Evolutionary conservation across 768 basidiomycete genomes (phyloP).

Genomic region (Russula ochroleuca): DNA sequence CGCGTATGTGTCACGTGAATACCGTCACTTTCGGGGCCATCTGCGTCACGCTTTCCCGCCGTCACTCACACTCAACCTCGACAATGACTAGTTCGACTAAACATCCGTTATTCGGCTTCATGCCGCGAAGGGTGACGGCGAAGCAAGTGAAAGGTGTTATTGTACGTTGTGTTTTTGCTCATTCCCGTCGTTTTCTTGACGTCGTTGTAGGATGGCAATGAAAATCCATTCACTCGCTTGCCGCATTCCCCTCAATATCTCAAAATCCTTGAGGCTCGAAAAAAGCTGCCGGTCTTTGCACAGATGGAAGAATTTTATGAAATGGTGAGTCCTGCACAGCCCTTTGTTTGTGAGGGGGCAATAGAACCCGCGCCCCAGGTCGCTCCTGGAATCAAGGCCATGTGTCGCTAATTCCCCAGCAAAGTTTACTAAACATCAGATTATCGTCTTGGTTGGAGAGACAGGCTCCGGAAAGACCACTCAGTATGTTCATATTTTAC

Average conservation of each 20-base stretch:
- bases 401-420: slow-evolving; percentile 32
- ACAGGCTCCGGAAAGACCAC: slow-evolving; percentile 96
- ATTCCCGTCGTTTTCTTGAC: background rate
- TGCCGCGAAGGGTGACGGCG: slow-evolving; percentile 42
- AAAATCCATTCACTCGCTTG: slow-evolving; percentile 85
- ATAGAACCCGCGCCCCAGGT: slow-evolving; percentile 32
- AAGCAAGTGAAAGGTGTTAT: slow-evolving; percentile 41
- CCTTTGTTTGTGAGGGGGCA: slow-evolving; percentile 30
- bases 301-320: slow-evolving; percentile 93
- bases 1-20: slow-evolving; percentile 10
- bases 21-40: background rate
- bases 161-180: slow-evolving; percentile 32
- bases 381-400: slow-evolving; percentile 26
- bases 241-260: slow-evolving; percentile 76
- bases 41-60: background rate
- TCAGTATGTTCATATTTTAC: slow-evolving; percentile 52
- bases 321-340: slow-evolving; percentile 54
- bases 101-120: slow-evolving; percentile 43
- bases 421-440: slow-evolving; percentile 74
- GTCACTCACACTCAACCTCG: background rate
- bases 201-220: slow-evolving; percentile 56
- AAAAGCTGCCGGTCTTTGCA: slow-evolving; percentile 84
- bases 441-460: slow-evolving; percentile 89
- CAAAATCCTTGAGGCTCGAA: slow-evolving; percentile 80
- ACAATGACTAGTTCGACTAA: slow-evolving; percentile 6